Evolutionary conservation across 495 filamentous ascomycete species (phyloP).

Genomic region (Daldinia loculata): DNA sequence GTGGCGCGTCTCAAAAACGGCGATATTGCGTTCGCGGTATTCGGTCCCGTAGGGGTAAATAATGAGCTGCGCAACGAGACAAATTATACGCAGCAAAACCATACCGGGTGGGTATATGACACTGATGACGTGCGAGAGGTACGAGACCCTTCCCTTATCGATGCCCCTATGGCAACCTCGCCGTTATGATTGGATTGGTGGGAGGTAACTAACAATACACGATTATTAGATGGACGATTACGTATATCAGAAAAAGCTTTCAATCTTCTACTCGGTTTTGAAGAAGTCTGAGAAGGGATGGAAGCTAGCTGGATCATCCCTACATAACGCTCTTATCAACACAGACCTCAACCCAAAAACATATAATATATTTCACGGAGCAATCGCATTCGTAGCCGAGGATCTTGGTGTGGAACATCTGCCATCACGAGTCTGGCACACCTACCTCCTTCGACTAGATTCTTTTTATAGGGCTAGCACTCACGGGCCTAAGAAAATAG

Average conservation of each 20-base stretch:
- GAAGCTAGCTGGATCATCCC: slow-evolving; percentile 10
- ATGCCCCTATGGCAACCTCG: background rate
- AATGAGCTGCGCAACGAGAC: slow-evolving; percentile 5
- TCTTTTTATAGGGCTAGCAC: slow-evolving; percentile 27
- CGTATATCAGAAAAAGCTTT: slow-evolving; percentile 20
- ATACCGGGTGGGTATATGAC: background rate
- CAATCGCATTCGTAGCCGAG: slow-evolving; percentile 36
- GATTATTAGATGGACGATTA: background rate
- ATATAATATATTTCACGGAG: slow-evolving; percentile 37
- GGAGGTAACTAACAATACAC: background rate
- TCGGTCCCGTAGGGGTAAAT: slow-evolving; percentile 28
- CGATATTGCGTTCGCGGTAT: slow-evolving; percentile 35
- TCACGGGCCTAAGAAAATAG: slow-evolving; percentile 29
- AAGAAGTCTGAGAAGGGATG: slow-evolving; percentile 23
- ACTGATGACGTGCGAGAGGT: slow-evolving; percentile 30
- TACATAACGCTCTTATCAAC: slow-evolving; percentile 35
- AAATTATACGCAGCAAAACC: background rate
- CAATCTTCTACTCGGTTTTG: slow-evolving; percentile 45
- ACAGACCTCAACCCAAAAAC: slow-evolving; percentile 22
- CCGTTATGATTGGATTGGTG: background rate
- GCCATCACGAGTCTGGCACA: background rate
- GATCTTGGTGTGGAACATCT: background rate
- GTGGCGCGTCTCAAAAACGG: slow-evolving; percentile 35
- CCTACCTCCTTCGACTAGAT: slow-evolving; percentile 40
- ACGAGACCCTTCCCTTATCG: slow-evolving; percentile 4